A percentile compares a stretch with the other conserved stretches of the same genome.
Conservation (phyloP, 2,329 filamentous ascomycete genomes). For the Nectriaceae sp. region DNA sequence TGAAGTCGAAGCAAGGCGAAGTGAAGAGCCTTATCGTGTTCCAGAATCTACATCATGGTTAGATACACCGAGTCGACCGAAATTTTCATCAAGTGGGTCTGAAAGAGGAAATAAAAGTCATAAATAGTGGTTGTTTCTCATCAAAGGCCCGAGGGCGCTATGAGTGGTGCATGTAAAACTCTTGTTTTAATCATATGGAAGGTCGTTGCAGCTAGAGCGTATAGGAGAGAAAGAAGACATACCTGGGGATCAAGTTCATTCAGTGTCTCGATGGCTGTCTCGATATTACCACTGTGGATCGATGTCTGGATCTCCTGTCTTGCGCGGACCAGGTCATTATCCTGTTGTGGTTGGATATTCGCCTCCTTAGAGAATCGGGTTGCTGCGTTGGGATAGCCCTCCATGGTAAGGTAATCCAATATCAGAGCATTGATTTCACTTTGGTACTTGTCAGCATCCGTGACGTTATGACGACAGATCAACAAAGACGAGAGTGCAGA, state of each 20-base stretch:
- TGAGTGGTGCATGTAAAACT: slow-evolving; percentile 99
- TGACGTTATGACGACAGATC: neutral
- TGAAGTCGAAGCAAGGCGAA: slow-evolving; percentile 90
- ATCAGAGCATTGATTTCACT: slow-evolving; percentile 96
- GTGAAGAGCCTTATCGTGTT: slow-evolving; percentile 79
- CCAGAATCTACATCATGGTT: slow-evolving; percentile 71
- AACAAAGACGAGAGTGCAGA: slow-evolving; percentile 1
- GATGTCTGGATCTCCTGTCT: slow-evolving; percentile 81
- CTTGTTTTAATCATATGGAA: slow-evolving; percentile 81
- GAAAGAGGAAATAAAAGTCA: slow-evolving; percentile 29
- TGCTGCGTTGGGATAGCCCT: slow-evolving; percentile 90
- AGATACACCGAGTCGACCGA: slow-evolving; percentile 5
- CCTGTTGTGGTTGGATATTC: slow-evolving; percentile 75
- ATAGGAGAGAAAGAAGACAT: slow-evolving; percentile 41
- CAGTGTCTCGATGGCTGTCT: slow-evolving; percentile 80
- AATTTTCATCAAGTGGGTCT: slow-evolving; percentile 4
- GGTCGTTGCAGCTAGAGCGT: slow-evolving; percentile 35
- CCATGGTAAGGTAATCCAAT: slow-evolving; percentile 94
- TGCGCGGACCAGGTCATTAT: slow-evolving; percentile 71
- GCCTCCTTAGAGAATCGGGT: slow-evolving; percentile 93
- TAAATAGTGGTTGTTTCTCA: slow-evolving; percentile 75
- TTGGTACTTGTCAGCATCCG: slow-evolving; percentile 30
- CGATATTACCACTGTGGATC: slow-evolving; percentile 84
- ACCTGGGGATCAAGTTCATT: slow-evolving; percentile 93
- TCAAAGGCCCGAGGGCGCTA: slow-evolving; percentile 85